Evolutionary conservation across 257 asterid species (phyloP).

Genomic region (Jasminum sambac): DNA sequence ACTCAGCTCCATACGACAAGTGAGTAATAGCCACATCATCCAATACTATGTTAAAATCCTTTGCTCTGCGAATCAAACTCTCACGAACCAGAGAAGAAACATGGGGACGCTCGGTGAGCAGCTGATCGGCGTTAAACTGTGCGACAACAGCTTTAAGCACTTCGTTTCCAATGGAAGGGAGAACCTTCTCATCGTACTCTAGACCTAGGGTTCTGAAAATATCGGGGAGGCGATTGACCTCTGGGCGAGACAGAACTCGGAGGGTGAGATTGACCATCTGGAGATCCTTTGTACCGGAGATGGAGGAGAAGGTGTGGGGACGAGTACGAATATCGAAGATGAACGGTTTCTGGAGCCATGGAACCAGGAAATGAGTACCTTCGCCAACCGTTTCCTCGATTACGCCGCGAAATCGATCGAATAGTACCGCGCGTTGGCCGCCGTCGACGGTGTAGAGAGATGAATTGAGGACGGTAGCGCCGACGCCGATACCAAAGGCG

Average conservation of each 20-base stretch:
- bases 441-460: slow-evolving; percentile 95
- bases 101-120: slow-evolving; percentile 88
- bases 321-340: slow-evolving; percentile 89
- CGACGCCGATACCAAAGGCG: slow-evolving; percentile 65
- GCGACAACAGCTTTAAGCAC: slow-evolving; percentile 90
- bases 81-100: slow-evolving; percentile 90
- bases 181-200: slow-evolving; percentile 90
- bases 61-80: slow-evolving; percentile 78
- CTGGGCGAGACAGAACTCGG: slow-evolving; percentile 90
- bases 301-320: slow-evolving; percentile 22
- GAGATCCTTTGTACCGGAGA: slow-evolving; percentile 92
- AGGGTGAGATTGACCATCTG: slow-evolving; percentile 94
- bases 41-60: slow-evolving; percentile 79
- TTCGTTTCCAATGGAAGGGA: slow-evolving; percentile 91
- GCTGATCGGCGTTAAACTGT: slow-evolving; percentile 88
- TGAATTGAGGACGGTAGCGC: slow-evolving; percentile 56
- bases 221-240: slow-evolving; percentile 55
- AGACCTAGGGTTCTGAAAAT: slow-evolving; percentile 85
- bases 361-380: slow-evolving; percentile 83
- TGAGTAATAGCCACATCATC: slow-evolving; percentile 96
- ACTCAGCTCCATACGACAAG: slow-evolving; percentile 83
- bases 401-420: slow-evolving; percentile 89
- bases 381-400: slow-evolving; percentile 69
- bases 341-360: slow-evolving; percentile 90
- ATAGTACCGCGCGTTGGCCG: slow-evolving; percentile 88